Evolutionary conservation across 169 alveolate species (phyloP).

Genomic region (Plasmodium vivax): DNA sequence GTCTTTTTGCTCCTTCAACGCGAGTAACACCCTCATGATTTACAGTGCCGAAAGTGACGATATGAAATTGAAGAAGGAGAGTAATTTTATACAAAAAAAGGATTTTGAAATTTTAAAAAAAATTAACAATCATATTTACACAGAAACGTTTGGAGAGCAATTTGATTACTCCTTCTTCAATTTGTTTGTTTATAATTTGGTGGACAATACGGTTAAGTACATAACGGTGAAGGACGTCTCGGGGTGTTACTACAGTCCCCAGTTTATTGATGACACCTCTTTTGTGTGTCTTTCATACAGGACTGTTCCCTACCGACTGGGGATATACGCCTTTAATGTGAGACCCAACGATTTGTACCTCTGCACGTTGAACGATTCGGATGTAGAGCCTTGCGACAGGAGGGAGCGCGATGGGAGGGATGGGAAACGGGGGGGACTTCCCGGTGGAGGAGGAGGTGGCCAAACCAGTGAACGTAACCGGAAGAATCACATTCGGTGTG

Average conservation of each 20-base stretch:
- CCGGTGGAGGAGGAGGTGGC: neutral
- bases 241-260: constrained; percentile 51
- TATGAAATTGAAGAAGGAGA: constrained; percentile 18
- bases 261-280: constrained; percentile 73
- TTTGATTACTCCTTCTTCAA: constrained; percentile 41
- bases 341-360: constrained; percentile 44
- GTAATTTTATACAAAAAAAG: neutral
- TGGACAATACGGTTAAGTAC: constrained; percentile 41
- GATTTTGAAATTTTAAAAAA: constrained; percentile 35
- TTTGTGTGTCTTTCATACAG: constrained; percentile 56
- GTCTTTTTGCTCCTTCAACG: constrained; percentile 58
- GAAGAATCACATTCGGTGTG: constrained; percentile 24
- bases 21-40: constrained; percentile 37
- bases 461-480: neutral
- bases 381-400: neutral
- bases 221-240: constrained; percentile 34
- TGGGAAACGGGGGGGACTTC: neutral
- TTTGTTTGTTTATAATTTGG: constrained; percentile 62
- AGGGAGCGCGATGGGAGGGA: neutral
- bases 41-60: constrained; percentile 73
- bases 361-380: constrained; percentile 39
- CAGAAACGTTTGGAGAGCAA: constrained; percentile 73
- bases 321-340: constrained; percentile 50
- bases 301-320: constrained; percentile 54
- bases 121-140: constrained; percentile 39